These are phyloP conservation scores for Moesziomyces parantarcticus DNA, from an alignment of 1,284 basidiomycete species.

Conservation along the genomic window DNA sequence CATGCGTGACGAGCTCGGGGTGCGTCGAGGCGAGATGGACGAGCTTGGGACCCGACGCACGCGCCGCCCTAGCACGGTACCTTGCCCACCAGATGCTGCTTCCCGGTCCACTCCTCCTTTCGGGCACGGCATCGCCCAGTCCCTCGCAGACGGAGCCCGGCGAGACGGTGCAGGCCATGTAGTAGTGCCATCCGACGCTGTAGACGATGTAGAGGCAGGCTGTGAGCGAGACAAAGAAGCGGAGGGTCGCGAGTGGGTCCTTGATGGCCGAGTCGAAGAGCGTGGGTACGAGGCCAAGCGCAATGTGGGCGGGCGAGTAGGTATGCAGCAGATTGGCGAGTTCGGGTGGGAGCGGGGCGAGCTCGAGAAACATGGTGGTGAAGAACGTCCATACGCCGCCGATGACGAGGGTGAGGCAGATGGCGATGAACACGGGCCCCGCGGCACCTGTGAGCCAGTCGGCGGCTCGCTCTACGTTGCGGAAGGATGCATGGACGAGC, in stretches of 20 bases:
- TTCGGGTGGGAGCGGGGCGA: constrained; percentile 48
- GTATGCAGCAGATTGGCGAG: constrained; percentile 50
- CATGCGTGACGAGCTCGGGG: constrained; percentile 9
- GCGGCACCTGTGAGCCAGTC: constrained; percentile 87
- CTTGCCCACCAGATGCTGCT: constrained; percentile 62
- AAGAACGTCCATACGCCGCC: constrained; percentile 80
- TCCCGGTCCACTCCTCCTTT: constrained; percentile 57
- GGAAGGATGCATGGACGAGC: constrained; percentile 85
- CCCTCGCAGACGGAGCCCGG: constrained; percentile 54
- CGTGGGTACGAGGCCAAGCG: constrained; percentile 50
- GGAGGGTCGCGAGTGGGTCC: constrained; percentile 35
- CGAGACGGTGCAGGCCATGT: constrained; percentile 80
- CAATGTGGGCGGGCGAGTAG: constrained; percentile 53
- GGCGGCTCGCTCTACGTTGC: constrained; percentile 78
- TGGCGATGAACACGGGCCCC: constrained; percentile 83
- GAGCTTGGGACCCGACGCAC: constrained; percentile 28
- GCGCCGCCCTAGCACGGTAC: constrained; percentile 39
- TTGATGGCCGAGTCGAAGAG: constrained; percentile 24
- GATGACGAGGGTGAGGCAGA: constrained; percentile 77
- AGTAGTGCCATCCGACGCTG: constrained; percentile 86
- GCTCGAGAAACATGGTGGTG: constrained; percentile 47
- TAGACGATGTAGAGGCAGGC: constrained; percentile 79
- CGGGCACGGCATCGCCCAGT: constrained; percentile 40
- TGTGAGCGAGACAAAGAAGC: constrained; percentile 69
- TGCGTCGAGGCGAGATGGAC: constrained; percentile 3